These are phyloP conservation scores for Trametes villosa DNA, from an alignment of 768 basidiomycete species.

Conservation along the genomic window DNA sequence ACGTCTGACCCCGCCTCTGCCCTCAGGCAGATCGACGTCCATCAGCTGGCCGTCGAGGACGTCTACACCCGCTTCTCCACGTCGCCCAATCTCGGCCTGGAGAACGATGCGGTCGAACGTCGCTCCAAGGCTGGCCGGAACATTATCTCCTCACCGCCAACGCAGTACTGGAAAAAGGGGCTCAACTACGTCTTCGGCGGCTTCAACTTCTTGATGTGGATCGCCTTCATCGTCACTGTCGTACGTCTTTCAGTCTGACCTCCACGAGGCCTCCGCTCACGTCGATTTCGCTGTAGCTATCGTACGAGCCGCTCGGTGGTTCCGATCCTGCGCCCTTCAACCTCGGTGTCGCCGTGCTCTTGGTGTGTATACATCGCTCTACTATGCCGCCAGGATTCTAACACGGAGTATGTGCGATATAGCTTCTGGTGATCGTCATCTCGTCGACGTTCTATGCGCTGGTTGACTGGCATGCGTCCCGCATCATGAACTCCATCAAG, in stretches of 20 bases:
- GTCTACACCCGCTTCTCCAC: conserved; percentile 49
- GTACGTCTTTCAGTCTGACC: conserved; percentile 31
- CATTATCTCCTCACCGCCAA: conserved; percentile 51
- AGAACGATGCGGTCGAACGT: conserved; percentile 42
- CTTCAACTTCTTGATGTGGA: conserved; percentile 60
- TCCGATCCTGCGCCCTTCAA: conserved; percentile 57
- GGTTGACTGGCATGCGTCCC: conserved; percentile 58
- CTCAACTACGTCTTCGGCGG: conserved; percentile 60
- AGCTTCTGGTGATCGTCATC: conserved; percentile 48
- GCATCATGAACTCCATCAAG: conserved; percentile 66
- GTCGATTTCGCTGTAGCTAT: conserved; percentile 41
- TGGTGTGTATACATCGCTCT: conserved; percentile 45
- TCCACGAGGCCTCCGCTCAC: conserved; percentile 16
- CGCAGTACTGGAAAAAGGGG: conserved; percentile 52
- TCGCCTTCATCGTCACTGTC: conserved; percentile 53
- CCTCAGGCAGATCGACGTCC: conserved; percentile 53
- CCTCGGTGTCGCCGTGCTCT: conserved; percentile 62
- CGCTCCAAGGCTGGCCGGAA: conserved; percentile 39
- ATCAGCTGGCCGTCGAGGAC: conserved; percentile 45
- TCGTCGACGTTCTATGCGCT: conserved; percentile 53
- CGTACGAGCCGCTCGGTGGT: conserved; percentile 58
- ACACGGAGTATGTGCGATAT: conserved; percentile 20
- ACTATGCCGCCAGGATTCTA: conserved; percentile 45
- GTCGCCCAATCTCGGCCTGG: conserved; percentile 51
- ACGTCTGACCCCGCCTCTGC: conserved; percentile 41